Conservation (phyloP, 2,329 filamentous ascomycete genomes). For the Camillea tinctor region DNA sequence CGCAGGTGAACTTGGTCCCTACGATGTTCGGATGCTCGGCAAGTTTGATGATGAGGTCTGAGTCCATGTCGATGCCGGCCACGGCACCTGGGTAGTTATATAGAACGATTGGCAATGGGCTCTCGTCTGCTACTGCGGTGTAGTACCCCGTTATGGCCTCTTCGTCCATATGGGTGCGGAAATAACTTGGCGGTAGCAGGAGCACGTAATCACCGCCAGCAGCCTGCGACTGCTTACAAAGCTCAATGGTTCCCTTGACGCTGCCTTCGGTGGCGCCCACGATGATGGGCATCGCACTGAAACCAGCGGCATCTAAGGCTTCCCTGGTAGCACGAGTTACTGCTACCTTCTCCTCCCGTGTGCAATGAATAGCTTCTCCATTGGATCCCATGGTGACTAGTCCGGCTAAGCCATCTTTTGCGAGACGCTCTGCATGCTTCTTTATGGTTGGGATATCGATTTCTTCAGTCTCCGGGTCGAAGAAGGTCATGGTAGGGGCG, state of each 20-base stretch:
- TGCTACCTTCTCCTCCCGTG: constrained; percentile 70
- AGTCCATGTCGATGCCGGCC: constrained; percentile 85
- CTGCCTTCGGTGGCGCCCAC: constrained; percentile 80
- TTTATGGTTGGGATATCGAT: constrained; percentile 78
- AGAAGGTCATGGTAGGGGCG: constrained; percentile 88
- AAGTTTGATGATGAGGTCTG: constrained; percentile 77
- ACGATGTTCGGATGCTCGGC: constrained; percentile 80
- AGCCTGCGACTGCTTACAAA: constrained; percentile 63
- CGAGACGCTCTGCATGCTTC: constrained; percentile 76
- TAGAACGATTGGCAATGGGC: constrained; percentile 74
- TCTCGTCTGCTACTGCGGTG: constrained; percentile 70
- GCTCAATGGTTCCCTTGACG: constrained; percentile 75
- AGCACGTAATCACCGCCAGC: constrained; percentile 80
- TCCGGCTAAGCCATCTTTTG: constrained; percentile 73
- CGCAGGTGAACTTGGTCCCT: constrained; percentile 90
- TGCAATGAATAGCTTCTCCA: constrained; percentile 84
- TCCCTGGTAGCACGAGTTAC: constrained; percentile 77
- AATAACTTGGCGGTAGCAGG: constrained; percentile 80
- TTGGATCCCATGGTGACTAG: constrained; percentile 89
- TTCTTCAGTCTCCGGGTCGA: constrained; percentile 79
- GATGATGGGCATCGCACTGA: constrained; percentile 73
- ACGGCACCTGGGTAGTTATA: constrained; percentile 94
- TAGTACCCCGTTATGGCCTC: constrained; percentile 72
- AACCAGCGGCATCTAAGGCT: constrained; percentile 79
- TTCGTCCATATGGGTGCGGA: constrained; percentile 73